Evolutionary conservation across 1,139 yeast species (phyloP).

Genomic region (Petasospora fabianii): DNA sequence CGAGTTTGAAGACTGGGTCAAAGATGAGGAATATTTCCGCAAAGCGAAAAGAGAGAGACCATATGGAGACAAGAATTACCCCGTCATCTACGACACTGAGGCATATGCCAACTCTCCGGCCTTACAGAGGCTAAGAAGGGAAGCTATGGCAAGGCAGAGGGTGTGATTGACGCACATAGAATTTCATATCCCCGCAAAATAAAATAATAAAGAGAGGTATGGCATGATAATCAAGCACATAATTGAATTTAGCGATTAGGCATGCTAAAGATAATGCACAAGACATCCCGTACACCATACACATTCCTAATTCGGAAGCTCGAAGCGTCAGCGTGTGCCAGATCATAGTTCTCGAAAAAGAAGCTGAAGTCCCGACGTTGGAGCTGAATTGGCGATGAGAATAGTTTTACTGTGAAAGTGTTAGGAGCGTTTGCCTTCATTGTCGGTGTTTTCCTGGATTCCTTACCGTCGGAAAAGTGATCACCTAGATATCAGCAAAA

Average conservation of each 20-base stretch:
- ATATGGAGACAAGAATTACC: conserved; percentile 57
- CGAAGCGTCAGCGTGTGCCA: neutral
- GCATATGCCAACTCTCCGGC: conserved; percentile 35
- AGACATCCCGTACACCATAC: neutral
- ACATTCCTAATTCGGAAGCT: neutral
- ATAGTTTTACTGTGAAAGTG: too few species aligned
- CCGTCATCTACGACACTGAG: conserved; percentile 49
- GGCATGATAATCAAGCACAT: neutral
- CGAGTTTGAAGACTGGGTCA: conserved; percentile 14
- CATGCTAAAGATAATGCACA: neutral
- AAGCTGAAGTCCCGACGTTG: neutral
- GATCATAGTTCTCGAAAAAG: neutral
- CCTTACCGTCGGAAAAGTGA: too few species aligned
- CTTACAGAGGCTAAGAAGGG: conserved; percentile 30
- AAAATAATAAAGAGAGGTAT: neutral
- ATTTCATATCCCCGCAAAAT: neutral
- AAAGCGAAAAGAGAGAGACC: conserved; percentile 40
- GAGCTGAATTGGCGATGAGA: too few species aligned
- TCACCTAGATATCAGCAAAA: conserved; percentile 2
- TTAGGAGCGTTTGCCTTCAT: too few species aligned
- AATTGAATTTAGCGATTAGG: neutral
- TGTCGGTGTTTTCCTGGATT: too few species aligned
- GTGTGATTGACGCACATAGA: conserved; percentile 1
- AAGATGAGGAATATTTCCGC: conserved; percentile 36
- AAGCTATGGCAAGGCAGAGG: conserved; percentile 25